phyloP scores from a whole-genome alignment of 2,329 filamentous ascomycete genomes.

The Nemania diffusa region DNA sequence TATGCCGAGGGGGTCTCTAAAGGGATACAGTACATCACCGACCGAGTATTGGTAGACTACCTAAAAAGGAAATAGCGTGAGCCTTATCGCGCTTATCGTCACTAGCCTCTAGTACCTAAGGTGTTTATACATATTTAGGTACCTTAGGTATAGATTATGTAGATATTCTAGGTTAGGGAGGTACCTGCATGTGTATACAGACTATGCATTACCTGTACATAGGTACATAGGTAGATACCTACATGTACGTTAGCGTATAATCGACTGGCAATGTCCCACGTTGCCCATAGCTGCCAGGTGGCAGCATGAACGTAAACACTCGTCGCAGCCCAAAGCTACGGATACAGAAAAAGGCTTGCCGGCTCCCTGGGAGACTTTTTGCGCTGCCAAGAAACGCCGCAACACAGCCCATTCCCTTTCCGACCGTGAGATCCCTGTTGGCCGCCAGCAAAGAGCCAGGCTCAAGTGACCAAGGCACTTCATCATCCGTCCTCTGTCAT shows the following conservation, averaged over 20 bases:
- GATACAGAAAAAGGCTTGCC: neutral
- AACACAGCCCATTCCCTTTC: constrained; percentile 10
- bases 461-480: constrained; percentile 1
- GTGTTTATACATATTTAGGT: too few relatives aligned
- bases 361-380: neutral
- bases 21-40: too few relatives aligned
- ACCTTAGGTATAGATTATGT: too few relatives aligned
- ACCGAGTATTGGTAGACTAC: too few relatives aligned
- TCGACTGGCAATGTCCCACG: neutral
- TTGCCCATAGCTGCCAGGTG: neutral
- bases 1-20: too few relatives aligned
- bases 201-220: neutral
- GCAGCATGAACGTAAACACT: neutral
- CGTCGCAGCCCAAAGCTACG: neutral
- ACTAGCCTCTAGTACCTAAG: too few relatives aligned
- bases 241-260: too few relatives aligned
- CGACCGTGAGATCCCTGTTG: constrained; percentile 1
- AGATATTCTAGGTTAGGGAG: too few relatives aligned
- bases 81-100: too few relatives aligned
- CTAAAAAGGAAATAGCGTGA: too few relatives aligned
- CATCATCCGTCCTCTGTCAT: constrained; percentile 23
- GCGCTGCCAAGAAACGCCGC: constrained; percentile 4
- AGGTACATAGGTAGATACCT: too few relatives aligned
- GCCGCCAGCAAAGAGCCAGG: constrained; percentile 19
- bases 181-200: too few relatives aligned